These are phyloP conservation scores for Boletus reticuloceps DNA, from an alignment of 768 basidiomycete species.

Conservation along the genomic window DNA sequence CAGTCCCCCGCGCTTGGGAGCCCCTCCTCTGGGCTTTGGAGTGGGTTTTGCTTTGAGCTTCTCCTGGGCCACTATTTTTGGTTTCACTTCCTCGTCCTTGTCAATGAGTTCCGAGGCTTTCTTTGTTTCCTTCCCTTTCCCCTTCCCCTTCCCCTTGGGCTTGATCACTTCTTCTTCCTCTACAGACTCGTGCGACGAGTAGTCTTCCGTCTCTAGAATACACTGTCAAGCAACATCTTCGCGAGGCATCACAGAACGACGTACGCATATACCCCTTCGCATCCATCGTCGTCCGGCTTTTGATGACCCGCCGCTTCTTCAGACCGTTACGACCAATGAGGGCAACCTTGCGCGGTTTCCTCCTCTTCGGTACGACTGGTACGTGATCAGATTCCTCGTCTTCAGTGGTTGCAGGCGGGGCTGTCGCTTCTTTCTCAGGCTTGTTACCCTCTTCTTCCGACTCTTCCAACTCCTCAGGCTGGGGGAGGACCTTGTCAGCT, in stretches of 20 bases:
- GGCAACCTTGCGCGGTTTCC: conserved; percentile 54
- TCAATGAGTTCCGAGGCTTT: conserved; percentile 2
- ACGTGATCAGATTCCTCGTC: conserved; percentile 31
- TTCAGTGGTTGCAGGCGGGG: conserved; percentile 26
- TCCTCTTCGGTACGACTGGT: conserved; percentile 33
- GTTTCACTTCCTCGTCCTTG: conserved; percentile 16
- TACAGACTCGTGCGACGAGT: conserved; percentile 79
- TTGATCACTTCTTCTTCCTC: conserved; percentile 34
- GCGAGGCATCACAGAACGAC: conserved; percentile 18
- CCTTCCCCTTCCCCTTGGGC: conserved; percentile 14
- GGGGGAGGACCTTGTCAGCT: conserved; percentile 12
- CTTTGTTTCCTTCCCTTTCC: conserved; percentile 19
- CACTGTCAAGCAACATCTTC: not conserved
- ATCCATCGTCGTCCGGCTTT: conserved; percentile 53
- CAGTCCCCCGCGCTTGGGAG: conserved; percentile 26
- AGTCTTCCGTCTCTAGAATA: conserved; percentile 66
- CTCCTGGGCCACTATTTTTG: conserved; percentile 8
- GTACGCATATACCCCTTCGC: conserved; percentile 74
- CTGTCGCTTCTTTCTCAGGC: conserved; percentile 32
- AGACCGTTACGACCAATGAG: conserved; percentile 78
- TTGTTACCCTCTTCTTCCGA: conserved; percentile 27
- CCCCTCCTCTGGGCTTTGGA: conserved; percentile 18
- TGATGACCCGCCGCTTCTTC: conserved; percentile 67
- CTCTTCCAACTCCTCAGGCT: conserved; percentile 26
- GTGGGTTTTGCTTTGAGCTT: conserved; percentile 20